These are phyloP conservation scores for Gossypium herbaceum DNA, from an alignment of 345 rosid species.

Conservation along the genomic window DNA sequence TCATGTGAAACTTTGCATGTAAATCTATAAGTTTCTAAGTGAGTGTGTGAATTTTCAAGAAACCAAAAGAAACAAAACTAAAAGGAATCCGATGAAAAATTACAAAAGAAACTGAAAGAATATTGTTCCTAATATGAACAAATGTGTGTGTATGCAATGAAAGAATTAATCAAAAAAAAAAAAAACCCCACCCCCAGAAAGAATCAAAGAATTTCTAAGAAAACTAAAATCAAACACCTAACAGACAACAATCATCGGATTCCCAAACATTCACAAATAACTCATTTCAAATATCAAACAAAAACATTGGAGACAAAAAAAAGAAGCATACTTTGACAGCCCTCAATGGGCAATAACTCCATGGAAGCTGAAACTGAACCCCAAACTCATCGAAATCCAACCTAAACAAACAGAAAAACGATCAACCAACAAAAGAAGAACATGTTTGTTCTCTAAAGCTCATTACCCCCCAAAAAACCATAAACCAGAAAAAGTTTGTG, in stretches of 20 bases:
- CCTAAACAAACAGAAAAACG: conserved; percentile 17
- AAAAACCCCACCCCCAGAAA: conserved; percentile 44
- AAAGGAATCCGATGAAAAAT: conserved; percentile 66
- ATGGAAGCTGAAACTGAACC: conserved; percentile 20
- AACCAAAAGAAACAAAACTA: conserved; percentile 23
- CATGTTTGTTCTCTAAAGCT: conserved; percentile 3
- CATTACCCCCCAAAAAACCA: conserved; percentile 49
- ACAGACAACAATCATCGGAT: conserved; percentile 88
- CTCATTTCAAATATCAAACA: conserved; percentile 30
- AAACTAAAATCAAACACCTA: conserved; percentile 42
- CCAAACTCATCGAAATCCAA: conserved; percentile 21
- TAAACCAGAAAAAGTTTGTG: conserved; percentile 20
- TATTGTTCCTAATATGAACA: background rate
- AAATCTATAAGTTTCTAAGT: conserved; percentile 18
- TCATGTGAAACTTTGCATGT: conserved; percentile 23
- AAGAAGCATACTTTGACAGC: conserved; percentile 20
- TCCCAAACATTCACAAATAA: conserved; percentile 49
- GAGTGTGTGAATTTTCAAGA: conserved; percentile 42
- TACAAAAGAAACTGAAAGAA: too few species aligned
- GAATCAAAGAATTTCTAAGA: conserved; percentile 68
- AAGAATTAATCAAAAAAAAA: conserved; percentile 19
- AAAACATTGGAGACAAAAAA: too few species aligned
- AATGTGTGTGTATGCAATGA: conserved; percentile 12
- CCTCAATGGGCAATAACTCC: conserved; percentile 41
- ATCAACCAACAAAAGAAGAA: conserved; percentile 5